Conservation (phyloP, 306 rosid genomes). For the Castanopsis chinensis region DNA sequence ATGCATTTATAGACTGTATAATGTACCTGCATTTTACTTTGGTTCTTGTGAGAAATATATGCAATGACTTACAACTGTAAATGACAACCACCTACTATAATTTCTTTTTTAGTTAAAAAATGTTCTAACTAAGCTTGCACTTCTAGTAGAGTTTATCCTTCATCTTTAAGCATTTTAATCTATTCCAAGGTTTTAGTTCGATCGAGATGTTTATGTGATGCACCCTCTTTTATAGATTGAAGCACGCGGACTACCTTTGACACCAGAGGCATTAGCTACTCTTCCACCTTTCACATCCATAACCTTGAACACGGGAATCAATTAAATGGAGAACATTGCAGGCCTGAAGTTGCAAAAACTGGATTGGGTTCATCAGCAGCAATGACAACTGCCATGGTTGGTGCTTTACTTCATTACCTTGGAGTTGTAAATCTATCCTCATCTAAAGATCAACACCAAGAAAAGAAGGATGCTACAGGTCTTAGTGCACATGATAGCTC, state of each 20-base stretch:
- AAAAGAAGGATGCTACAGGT: slow-evolving; percentile 43
- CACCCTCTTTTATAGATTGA: slow-evolving; percentile 59
- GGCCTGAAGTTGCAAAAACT: slow-evolving; percentile 98
- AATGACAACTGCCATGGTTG: slow-evolving; percentile 98
- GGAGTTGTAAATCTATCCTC: slow-evolving; percentile 68
- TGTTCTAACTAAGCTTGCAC: neutral
- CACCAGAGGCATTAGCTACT: slow-evolving; percentile 77
- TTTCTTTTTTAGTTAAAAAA: neutral
- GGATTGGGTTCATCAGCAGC: slow-evolving; percentile 99
- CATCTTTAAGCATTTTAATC: neutral
- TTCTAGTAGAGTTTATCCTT: neutral
- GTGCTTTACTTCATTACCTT: slow-evolving; percentile 89
- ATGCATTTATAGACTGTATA: neutral
- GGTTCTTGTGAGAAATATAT: neutral
- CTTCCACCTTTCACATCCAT: slow-evolving; percentile 84
- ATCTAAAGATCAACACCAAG: slow-evolving; percentile 31
- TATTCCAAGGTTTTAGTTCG: slow-evolving; percentile 6
- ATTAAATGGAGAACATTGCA: slow-evolving; percentile 53
- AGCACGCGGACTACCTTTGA: slow-evolving; percentile 78
- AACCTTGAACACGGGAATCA: slow-evolving; percentile 69
- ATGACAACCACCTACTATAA: neutral
- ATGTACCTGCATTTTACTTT: neutral
- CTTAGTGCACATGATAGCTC: slow-evolving; percentile 89
- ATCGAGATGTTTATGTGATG: slow-evolving; percentile 17
- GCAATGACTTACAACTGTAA: neutral